Conservation (phyloP, 352 stramenopile species). For the Pythium diclinum region DNA sequence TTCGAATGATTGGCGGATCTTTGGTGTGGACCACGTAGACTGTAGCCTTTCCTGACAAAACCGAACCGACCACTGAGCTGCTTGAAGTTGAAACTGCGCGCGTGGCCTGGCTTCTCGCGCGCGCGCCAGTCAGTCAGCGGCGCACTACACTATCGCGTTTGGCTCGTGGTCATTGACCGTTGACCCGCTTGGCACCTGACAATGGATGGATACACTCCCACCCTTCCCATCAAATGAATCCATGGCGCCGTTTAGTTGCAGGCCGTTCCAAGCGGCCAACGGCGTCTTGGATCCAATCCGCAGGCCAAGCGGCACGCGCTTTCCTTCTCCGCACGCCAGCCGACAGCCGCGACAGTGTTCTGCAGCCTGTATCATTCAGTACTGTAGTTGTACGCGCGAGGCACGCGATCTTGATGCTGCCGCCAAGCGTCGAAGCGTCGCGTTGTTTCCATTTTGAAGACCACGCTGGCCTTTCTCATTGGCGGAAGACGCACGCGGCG, state of each 20-base stretch:
- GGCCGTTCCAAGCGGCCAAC: background rate
- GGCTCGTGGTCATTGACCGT: background rate
- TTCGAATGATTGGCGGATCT: background rate
- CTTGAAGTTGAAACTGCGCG: background rate
- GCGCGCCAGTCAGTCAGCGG: background rate
- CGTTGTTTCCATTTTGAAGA: constrained; percentile 2
- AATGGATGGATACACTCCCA: constrained; percentile 1
- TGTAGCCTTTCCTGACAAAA: background rate
- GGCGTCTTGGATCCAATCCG: constrained; percentile 13
- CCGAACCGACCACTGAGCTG: background rate
- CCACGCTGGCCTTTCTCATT: constrained; percentile 1
- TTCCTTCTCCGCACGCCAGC: background rate
- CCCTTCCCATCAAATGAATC: background rate
- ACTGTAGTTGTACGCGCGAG: background rate
- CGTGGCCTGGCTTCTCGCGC: background rate
- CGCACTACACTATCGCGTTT: too few species aligned
- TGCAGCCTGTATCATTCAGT: background rate
- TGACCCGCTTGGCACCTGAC: background rate
- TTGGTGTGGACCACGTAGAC: constrained; percentile 1
- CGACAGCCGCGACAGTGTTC: background rate
- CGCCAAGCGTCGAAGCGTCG: background rate
- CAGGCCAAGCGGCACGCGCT: constrained; percentile 18
- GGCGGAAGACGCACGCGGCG: background rate
- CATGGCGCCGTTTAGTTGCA: background rate
- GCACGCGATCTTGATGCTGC: background rate